Evolutionary conservation across 805 yeast species (phyloP), one percentile per base, ranked within the genome.

Genomic region (Spathaspora passalidarum): DNA sequence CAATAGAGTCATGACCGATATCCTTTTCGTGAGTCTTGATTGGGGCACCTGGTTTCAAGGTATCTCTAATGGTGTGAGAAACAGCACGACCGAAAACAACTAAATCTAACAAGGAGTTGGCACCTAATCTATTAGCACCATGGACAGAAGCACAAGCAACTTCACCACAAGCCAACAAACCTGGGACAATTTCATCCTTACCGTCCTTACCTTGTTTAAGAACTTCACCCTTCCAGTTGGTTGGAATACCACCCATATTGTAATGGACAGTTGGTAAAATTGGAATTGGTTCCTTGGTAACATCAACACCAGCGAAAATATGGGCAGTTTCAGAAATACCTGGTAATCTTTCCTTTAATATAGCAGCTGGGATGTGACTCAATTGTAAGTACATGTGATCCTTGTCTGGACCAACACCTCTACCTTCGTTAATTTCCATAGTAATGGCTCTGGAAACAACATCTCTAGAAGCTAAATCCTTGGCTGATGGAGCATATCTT

Each of bases 221-320:
- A 44, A 84, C 97, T 76, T 94, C 97, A 78, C 99, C 99, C 56
- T 85, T 87, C 87, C 89, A 94, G 70, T 86, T 88, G 56, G 99
- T 94, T 70, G 99, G 99, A 56, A 94, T 88, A 83, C 99, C 99
- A 72, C 99, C 99, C 99, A 94, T 94, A 75, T 94, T 94, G 79
- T 94, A 94, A 75, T 94, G 99, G 51, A 94, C 99, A 55, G 99
- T 94, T 60, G 99, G 99, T 59, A 94, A 73, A 60, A 94, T 91
- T 61, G 98, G 99, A 68, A 94, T 94, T 65, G 99, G 99, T 76
- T 94, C 97, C 78, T 94, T 94, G 50, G 99, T 94, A 55, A 94
- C 98, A 73, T 94, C 99, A 56, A 94, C 99, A 79, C 99, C 99
- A 40, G 99, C 98, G 64, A 94, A 94, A 71, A 94, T 92, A 56